A percentile compares a stretch with the other conserved stretches of the same genome.
Evolutionary conservation across 2,329 filamentous ascomycete genomes (phyloP).

Genomic region (Alternaria atra): DNA sequence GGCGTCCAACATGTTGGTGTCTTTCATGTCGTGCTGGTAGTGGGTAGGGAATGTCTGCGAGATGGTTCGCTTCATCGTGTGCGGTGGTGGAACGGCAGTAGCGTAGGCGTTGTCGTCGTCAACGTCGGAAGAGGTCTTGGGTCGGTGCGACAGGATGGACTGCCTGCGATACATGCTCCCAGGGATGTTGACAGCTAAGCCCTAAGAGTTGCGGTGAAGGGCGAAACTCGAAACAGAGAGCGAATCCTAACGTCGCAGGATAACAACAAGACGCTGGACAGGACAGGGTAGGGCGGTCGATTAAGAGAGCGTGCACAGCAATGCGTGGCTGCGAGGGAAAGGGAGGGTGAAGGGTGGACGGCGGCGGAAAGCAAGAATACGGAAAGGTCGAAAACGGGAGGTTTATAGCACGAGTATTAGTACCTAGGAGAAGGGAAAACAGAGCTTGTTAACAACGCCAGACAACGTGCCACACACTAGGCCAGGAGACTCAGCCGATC

Average conservation of each 20-base stretch:
- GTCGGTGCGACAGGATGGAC: constrained; percentile 49
- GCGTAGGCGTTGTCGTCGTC: constrained; percentile 38
- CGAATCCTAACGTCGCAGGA: constrained; percentile 9
- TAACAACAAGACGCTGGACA: constrained; percentile 4
- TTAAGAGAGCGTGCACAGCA: constrained; percentile 24
- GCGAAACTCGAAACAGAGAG: constrained; percentile 1
- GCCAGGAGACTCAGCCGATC: constrained; percentile 17
- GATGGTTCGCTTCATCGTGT: constrained; percentile 49
- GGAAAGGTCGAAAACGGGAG: constrained; percentile 16
- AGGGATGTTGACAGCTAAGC: constrained; percentile 29
- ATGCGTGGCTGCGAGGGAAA: constrained; percentile 10
- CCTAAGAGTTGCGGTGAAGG: constrained; percentile 12
- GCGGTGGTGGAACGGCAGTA: constrained; percentile 24
- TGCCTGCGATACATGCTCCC: constrained; percentile 47
- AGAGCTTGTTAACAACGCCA: constrained; percentile 13
- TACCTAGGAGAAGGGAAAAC: constrained; percentile 7
- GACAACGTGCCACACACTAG: constrained; percentile 15
- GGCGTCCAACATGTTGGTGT: constrained; percentile 37
- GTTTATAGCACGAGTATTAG: constrained; percentile 11
- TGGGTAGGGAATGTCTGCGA: constrained; percentile 49
- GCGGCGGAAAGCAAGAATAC: constrained; percentile 12
- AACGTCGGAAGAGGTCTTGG: constrained; percentile 56
- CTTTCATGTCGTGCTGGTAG: constrained; percentile 32
- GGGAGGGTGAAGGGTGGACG: constrained; percentile 9
- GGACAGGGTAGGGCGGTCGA: neutral